A percentile compares a stretch with the other conserved stretches of the same genome.
These are phyloP conservation scores for Cryptococcus depauperatus DNA, from an alignment of 1,284 basidiomycete species.

Conservation along the genomic window DNA sequence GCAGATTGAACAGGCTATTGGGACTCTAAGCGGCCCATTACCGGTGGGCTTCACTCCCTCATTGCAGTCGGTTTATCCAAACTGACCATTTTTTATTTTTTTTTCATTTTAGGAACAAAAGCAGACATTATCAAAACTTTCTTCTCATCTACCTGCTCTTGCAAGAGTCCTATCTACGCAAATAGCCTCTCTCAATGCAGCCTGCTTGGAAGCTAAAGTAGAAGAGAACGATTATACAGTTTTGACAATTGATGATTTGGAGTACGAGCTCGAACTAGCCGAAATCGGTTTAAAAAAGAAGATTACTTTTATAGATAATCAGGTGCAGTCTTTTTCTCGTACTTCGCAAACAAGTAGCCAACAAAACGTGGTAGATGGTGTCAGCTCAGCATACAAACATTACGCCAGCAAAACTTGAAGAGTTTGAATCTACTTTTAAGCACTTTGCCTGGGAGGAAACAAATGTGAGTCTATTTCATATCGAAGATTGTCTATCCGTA, in stretches of 20 bases:
- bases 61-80: background rate
- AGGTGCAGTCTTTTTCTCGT: conserved; percentile 55
- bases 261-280: conserved; percentile 80
- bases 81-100: background rate
- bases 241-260: conserved; percentile 80
- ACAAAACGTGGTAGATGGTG: conserved; percentile 60
- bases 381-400: conserved; percentile 53
- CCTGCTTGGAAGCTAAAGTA: conserved; percentile 81
- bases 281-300: conserved; percentile 77
- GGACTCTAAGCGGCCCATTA: conserved; percentile 66
- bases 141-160: conserved; percentile 25
- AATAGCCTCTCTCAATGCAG: conserved; percentile 52
- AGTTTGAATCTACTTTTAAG: conserved; percentile 94
- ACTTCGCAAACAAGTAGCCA: background rate
- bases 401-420: conserved; percentile 91
- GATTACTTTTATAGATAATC: conserved; percentile 91
- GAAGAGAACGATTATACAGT: conserved; percentile 97
- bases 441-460: conserved; percentile 92
- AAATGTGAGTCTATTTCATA: conserved; percentile 49
- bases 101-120: conserved; percentile 42
- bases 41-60: conserved; percentile 50
- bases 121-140: conserved; percentile 23
- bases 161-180: conserved; percentile 22
- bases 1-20: conserved; percentile 64
- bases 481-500: too few species aligned